Conservation (phyloP, 2,329 filamentous ascomycete species). For the Verticillium dahliae region DNA sequence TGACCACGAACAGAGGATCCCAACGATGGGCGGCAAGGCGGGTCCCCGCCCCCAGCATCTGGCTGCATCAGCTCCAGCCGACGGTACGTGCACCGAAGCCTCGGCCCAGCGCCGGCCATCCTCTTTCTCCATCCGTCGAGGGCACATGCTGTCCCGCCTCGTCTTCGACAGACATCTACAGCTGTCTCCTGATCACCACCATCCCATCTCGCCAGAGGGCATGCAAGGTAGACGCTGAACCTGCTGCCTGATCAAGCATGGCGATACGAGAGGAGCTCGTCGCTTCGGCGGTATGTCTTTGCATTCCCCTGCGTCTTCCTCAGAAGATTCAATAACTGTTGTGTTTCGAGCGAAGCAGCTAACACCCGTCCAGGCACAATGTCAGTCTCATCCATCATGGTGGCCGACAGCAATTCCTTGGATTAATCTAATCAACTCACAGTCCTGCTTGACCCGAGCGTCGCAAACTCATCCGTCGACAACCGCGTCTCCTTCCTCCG, state of each 20-base stretch:
- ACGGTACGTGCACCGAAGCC: slow-evolving; percentile 11
- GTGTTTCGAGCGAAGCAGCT: background rate
- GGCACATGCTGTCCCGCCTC: background rate
- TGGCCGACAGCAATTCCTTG: background rate
- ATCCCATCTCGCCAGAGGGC: background rate
- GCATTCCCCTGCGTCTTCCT: background rate
- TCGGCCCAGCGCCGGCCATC: slow-evolving; percentile 18
- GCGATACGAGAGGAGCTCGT: slow-evolving; percentile 93
- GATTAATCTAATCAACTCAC: background rate
- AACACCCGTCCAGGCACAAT: slow-evolving; percentile 28
- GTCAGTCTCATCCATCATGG: slow-evolving; percentile 19
- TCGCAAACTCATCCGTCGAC: slow-evolving; percentile 82
- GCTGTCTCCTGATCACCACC: background rate
- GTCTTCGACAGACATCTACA: background rate
- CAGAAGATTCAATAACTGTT: background rate
- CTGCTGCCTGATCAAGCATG: slow-evolving; percentile 34
- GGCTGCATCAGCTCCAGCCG: slow-evolving; percentile 1
- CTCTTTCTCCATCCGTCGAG: slow-evolving; percentile 7
- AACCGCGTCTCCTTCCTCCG: slow-evolving; percentile 89
- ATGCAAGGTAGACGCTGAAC: background rate
- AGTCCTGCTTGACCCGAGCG: slow-evolving; percentile 93
- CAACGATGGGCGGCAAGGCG: background rate
- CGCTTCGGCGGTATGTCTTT: slow-evolving; percentile 62
- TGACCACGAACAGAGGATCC: background rate
- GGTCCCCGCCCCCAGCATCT: background rate